Percentiles rank a stretch among this genome's conserved stretches.
Evolutionary conservation across 306 rosid species (phyloP).

Genomic region (Quercus wislizeni): DNA sequence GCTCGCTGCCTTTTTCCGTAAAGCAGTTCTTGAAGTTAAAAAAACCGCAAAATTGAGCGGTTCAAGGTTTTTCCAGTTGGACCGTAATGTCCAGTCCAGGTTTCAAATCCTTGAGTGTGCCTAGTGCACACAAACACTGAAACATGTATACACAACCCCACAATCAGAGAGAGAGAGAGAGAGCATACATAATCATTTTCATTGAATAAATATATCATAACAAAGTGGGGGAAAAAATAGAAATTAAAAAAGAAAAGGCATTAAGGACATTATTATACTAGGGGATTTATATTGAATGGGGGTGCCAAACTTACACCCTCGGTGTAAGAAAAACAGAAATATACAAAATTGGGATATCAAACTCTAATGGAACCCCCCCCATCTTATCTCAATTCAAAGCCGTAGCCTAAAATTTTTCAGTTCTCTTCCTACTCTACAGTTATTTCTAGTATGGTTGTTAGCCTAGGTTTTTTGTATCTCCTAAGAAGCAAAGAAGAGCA

Average conservation of each 20-base stretch:
- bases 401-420: constrained; percentile 15
- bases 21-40: no score
- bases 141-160: no score
- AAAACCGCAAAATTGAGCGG: no score
- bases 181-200: background rate
- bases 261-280: constrained; percentile 13
- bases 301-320: constrained; percentile 37
- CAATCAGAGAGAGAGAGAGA: background rate
- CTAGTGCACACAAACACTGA: no score
- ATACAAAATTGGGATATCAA: constrained; percentile 44
- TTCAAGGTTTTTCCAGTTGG: no score
- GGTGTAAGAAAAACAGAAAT: constrained; percentile 16
- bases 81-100: no score
- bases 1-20: no score
- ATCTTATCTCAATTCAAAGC: constrained; percentile 22
- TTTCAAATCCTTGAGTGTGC: no score
- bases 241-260: background rate
- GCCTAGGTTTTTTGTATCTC: constrained; percentile 77
- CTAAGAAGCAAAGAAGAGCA: constrained; percentile 87
- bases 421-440: constrained; percentile 60
- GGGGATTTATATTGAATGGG: constrained; percentile 45
- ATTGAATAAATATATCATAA: background rate
- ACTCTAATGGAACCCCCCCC: constrained; percentile 24
- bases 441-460: constrained; percentile 77
- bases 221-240: background rate